Conservation (phyloP, 495 filamentous ascomycete genomes). For the Aspergillus ellipticus region DNA sequence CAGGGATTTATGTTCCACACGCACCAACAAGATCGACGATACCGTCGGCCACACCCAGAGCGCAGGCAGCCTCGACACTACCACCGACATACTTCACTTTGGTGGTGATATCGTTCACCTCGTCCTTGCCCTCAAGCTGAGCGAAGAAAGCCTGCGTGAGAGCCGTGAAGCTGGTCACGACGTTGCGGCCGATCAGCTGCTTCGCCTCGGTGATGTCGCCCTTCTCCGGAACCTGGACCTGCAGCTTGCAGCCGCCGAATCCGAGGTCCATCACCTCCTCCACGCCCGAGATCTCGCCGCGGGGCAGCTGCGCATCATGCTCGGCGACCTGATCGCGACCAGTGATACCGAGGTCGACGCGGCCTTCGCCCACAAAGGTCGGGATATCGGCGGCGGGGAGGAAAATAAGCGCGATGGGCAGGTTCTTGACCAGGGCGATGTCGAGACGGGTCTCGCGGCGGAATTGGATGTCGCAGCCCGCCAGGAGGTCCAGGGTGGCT, state of each 20-base stretch:
- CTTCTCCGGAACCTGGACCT: slow-evolving; percentile 92
- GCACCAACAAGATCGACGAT: slow-evolving; percentile 95
- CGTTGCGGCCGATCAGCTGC: slow-evolving; percentile 87
- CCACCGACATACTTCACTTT: slow-evolving; percentile 91
- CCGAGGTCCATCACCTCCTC: slow-evolving; percentile 83
- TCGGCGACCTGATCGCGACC: slow-evolving; percentile 89
- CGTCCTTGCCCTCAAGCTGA: slow-evolving; percentile 66
- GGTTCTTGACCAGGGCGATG: slow-evolving; percentile 93
- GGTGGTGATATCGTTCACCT: slow-evolving; percentile 42
- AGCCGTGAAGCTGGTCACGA: slow-evolving; percentile 90
- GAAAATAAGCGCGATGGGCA: slow-evolving; percentile 93
- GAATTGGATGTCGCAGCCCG: slow-evolving; percentile 95
- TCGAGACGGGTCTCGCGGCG: slow-evolving; percentile 87
- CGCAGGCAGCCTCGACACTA: slow-evolving; percentile 95
- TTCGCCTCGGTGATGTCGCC: slow-evolving; percentile 63
- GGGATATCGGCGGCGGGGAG: slow-evolving; percentile 96
- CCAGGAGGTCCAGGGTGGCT: slow-evolving; percentile 79
- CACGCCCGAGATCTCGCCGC: slow-evolving; percentile 58
- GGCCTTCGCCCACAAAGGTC: slow-evolving; percentile 91
- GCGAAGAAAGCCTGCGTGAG: slow-evolving; percentile 79
- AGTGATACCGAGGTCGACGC: slow-evolving; percentile 92
- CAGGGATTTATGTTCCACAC: slow-evolving; percentile 5
- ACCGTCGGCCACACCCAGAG: slow-evolving; percentile 91
- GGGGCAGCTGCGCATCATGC: slow-evolving; percentile 68
- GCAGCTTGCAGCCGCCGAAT: slow-evolving; percentile 87